phyloP scores from a whole-genome alignment of 768 basidiomycete species.

The Psilocybe cyanescens region DNA sequence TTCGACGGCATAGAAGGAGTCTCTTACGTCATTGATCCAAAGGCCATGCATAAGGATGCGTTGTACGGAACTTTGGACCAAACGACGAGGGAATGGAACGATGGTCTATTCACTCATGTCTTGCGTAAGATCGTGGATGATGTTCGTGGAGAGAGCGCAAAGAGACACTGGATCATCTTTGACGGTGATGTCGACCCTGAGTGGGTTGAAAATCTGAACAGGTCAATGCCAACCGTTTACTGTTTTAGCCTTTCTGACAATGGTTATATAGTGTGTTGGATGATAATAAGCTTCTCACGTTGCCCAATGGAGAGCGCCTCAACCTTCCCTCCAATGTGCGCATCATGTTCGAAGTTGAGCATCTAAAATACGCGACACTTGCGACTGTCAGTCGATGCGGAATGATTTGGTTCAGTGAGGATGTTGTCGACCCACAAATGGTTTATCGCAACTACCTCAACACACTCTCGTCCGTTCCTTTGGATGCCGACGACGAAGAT shows the following conservation, averaged over 20 bases:
- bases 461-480: conserved; percentile 69
- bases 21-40: conserved; percentile 96
- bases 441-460: conserved; percentile 88
- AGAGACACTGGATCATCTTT: conserved; percentile 99
- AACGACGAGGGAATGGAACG: conserved; percentile 99
- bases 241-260: not conserved
- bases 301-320: conserved; percentile 97
- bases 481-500: conserved; percentile 93
- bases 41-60: conserved; percentile 98
- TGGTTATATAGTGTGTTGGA: conserved; percentile 80
- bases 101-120: conserved; percentile 97
- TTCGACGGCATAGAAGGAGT: conserved; percentile 93
- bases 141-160: conserved; percentile 95
- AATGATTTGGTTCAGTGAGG: conserved; percentile 99
- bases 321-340: conserved; percentile 96
- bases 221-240: conserved; percentile 50
- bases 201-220: conserved; percentile 99
- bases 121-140: conserved; percentile 98
- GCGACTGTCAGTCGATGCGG: conserved; percentile 99
- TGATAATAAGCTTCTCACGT: conserved; percentile 95
- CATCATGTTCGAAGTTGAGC: conserved; percentile 99
- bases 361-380: conserved; percentile 93
- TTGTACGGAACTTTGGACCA: conserved; percentile 96
- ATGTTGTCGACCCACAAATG: conserved; percentile 91
- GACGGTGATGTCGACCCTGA: conserved; percentile 99